Evolutionary conservation across 768 basidiomycete genomes (phyloP).

Genomic region (Russula sp.): DNA sequence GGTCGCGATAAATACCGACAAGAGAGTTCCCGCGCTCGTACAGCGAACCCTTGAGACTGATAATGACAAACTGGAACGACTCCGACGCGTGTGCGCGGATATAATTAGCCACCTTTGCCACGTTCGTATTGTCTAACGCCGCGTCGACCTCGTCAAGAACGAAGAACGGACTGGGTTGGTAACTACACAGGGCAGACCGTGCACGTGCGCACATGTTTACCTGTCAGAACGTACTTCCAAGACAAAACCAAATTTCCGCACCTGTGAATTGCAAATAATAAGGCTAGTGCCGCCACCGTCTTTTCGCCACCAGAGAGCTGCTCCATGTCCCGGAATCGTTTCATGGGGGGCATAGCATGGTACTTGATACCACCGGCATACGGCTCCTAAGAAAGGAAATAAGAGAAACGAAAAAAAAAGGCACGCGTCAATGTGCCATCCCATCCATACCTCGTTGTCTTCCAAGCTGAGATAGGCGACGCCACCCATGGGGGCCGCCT

Average conservation of each 20-base stretch:
- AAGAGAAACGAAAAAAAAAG: not conserved
- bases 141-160: conserved; percentile 99
- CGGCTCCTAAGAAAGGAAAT: conserved; percentile 55
- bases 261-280: conserved; percentile 97
- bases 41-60: conserved; percentile 91
- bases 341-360: conserved; percentile 99
- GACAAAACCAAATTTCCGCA: conserved; percentile 31
- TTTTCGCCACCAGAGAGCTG: conserved; percentile 98
- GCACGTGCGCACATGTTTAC: not conserved
- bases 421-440: conserved; percentile 5
- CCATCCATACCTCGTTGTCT: conserved; percentile 75
- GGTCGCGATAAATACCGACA: conserved; percentile 92
- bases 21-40: conserved; percentile 88
- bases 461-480: conserved; percentile 95
- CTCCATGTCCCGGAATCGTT: conserved; percentile 98
- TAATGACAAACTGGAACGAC: conserved; percentile 93
- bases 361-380: conserved; percentile 92
- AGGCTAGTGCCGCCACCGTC: conserved; percentile 94
- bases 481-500: conserved; percentile 90
- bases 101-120: conserved; percentile 92
- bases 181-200: conserved; percentile 46
- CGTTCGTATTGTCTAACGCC: conserved; percentile 97
- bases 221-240: not conserved
- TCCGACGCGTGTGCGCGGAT: conserved; percentile 82
- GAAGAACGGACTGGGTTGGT: conserved; percentile 96